phyloP scores from a whole-genome alignment of 768 basidiomycete genomes.

The Suillus brevipes region DNA sequence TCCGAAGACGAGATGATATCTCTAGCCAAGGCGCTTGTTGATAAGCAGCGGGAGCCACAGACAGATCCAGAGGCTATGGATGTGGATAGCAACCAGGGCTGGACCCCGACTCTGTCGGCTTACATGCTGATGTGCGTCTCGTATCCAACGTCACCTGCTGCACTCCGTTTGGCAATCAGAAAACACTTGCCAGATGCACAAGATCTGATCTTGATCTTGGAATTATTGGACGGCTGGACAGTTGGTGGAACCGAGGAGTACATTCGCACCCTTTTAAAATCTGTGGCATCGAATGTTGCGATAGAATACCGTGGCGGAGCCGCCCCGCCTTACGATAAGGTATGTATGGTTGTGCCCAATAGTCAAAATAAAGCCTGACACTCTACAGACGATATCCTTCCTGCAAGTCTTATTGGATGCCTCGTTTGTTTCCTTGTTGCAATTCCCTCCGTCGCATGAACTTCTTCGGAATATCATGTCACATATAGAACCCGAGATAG shows the following conservation, averaged over 20 bases:
- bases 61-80: conserved; percentile 33
- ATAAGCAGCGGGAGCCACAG: conserved; percentile 33
- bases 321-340: conserved; percentile 13
- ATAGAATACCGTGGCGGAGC: neutral
- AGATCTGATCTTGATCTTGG: conserved; percentile 39
- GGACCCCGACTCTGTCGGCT: conserved; percentile 35
- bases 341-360: conserved; percentile 44
- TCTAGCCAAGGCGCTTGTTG: conserved; percentile 46
- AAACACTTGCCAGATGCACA: conserved; percentile 40
- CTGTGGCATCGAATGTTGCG: neutral
- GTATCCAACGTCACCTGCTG: conserved; percentile 40
- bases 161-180: conserved; percentile 46
- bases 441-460: conserved; percentile 48
- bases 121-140: conserved; percentile 41
- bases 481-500: conserved; percentile 57
- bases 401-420: conserved; percentile 70
- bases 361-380: conserved; percentile 40
- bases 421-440: conserved; percentile 63
- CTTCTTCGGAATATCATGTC: conserved; percentile 50
- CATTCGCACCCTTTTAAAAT: conserved; percentile 6
- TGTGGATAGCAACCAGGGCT: conserved; percentile 32
- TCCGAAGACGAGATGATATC: conserved; percentile 64
- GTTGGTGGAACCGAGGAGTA: conserved; percentile 37
- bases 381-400: conserved; percentile 54
- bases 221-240: conserved; percentile 25